Base-by-base conservation (phyloP, 2,329 filamentous ascomycete genomes). In the Xylariaceae sp. region DNA sequence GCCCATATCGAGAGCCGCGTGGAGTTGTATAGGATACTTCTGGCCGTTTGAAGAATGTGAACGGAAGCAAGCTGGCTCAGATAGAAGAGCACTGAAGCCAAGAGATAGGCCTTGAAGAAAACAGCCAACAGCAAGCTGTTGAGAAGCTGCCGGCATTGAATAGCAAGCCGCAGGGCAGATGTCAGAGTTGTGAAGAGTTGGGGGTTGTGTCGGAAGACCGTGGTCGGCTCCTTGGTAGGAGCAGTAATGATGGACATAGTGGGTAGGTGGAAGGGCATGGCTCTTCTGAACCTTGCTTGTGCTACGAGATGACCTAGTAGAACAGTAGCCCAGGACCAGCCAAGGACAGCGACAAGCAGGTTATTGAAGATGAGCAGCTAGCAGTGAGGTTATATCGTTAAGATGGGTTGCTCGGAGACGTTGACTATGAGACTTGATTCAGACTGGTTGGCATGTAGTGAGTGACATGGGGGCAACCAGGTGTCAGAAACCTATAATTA, bases 211-310 rank as follows among this genome's bases (percentile, higher is more conserved):
- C 64, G 59, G 40, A 65, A 55, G 29, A 64, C 61, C 21, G 64
- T 64, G 7, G 58, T 57, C 3, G 71, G 67, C 60, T 73, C 69
- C 64, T 70, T 69, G 39, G 60, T 70, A 41, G 73, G 71, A 57
- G 72, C 67, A 36, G 74, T 70, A 50, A 77, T 68, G 60, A 76
- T 66, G 45, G 65, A 67, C 55, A 72, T 65, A 55, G 73, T 71
- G 59, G 58, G 42, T 16, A 67, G 45, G 23, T 43, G 29, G 33
- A 55, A 15, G 23, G 39, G 26, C 41, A 50, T 55, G 45, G 60
- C 59, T 36, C 23, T 26, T 15, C 11, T 10, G 8, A 16, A 15
- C 30, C 6, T 10, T 6, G 27, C n/a, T 16, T 33, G 27, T 33
- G 16, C 23, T 27, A 29, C 33, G n/a, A 24, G 20, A n/a, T 6